Conservation (phyloP, 2,329 filamentous ascomycete species). For the Geosmithia putterillii region DNA sequence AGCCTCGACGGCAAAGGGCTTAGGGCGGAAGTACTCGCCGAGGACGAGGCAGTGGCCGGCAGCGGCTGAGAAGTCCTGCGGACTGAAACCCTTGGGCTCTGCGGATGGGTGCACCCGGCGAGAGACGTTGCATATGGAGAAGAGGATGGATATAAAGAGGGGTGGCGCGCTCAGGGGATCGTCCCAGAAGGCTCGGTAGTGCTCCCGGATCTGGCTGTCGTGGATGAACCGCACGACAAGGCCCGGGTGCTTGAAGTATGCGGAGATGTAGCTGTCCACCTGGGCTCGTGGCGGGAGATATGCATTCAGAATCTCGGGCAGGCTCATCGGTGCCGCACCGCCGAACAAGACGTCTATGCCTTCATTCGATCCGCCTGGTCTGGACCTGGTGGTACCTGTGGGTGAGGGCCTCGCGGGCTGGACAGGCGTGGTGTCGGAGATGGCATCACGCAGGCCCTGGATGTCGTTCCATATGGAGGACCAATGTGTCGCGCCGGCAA, state of each 20-base stretch:
- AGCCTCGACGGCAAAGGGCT: slow-evolving; percentile 34
- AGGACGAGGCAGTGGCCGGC: slow-evolving; percentile 33
- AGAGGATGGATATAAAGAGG: slow-evolving; percentile 37
- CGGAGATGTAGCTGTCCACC: slow-evolving; percentile 20
- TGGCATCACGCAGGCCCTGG: neutral
- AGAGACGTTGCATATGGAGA: slow-evolving; percentile 29
- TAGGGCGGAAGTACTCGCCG: slow-evolving; percentile 30
- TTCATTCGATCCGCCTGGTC: neutral
- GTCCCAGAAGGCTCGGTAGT: slow-evolving; percentile 34
- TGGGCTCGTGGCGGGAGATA: slow-evolving; percentile 20
- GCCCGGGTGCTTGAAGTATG: slow-evolving; percentile 26
- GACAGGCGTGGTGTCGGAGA: neutral
- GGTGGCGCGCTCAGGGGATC: slow-evolving; percentile 23
- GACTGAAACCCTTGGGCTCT: slow-evolving; percentile 10
- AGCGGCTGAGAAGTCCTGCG: slow-evolving; percentile 15
- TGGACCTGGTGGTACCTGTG: neutral
- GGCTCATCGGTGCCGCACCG: slow-evolving; percentile 8
- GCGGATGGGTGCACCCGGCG: slow-evolving; percentile 10
- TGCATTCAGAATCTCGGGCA: slow-evolving; percentile 16
- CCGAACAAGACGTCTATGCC: neutral
- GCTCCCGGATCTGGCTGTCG: slow-evolving; percentile 29
- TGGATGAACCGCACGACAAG: slow-evolving; percentile 24
- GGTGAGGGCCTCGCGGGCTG: neutral
- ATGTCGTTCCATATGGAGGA: neutral
- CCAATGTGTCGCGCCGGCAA: neutral